These are phyloP conservation scores for Hibiscus trionum DNA, from an alignment of 345 rosid species.

Conservation along the genomic window DNA sequence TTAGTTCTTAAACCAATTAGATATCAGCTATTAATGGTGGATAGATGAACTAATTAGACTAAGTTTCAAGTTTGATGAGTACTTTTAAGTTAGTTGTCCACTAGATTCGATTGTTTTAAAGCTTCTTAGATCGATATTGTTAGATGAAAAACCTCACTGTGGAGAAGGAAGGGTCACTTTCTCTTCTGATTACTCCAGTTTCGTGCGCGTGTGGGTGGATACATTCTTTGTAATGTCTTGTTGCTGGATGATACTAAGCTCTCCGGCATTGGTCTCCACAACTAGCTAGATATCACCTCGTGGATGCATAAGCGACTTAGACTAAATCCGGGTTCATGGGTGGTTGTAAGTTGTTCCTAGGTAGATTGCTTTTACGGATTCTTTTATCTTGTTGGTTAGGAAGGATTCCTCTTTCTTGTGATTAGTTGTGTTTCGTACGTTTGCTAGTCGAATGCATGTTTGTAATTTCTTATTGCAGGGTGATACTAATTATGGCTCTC, in stretches of 20 bases:
- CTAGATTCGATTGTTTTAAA: neutral
- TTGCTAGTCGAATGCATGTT: neutral
- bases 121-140: neutral
- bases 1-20: too few species aligned
- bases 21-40: neutral
- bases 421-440: neutral
- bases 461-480: too few species aligned
- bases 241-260: neutral
- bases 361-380: neutral
- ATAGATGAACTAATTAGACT: neutral
- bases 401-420: neutral
- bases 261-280: neutral
- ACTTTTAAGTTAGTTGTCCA: neutral
- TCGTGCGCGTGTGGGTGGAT: neutral
- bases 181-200: neutral
- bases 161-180: neutral
- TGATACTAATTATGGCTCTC: neutral
- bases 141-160: neutral
- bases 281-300: neutral
- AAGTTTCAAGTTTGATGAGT: neutral
- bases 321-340: neutral
- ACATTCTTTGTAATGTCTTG: neutral
- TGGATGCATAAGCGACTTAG: neutral
- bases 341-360: neutral
- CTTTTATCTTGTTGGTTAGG: neutral